These are phyloP conservation scores for Fistulinella prunicolor DNA, from an alignment of 768 basidiomycete genomes.

Conservation along the genomic window DNA sequence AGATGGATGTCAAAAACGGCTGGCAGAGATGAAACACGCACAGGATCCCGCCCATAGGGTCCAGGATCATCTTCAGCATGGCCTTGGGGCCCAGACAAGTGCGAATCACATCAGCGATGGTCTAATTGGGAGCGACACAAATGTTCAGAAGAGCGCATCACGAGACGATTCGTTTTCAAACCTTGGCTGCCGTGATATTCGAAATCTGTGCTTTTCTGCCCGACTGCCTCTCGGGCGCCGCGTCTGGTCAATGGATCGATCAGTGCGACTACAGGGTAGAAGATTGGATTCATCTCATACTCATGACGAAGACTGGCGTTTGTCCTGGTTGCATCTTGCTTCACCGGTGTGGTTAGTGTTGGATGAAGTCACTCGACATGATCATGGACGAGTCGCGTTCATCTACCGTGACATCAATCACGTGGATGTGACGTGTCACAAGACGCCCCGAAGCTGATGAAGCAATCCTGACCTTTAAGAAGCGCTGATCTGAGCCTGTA, in stretches of 20 bases:
- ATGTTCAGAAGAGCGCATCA: too few relatives aligned
- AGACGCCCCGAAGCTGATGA: too few relatives aligned
- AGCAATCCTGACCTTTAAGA: too few relatives aligned
- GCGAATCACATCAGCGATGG: constrained; percentile 95
- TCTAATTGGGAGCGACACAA: constrained; percentile 48
- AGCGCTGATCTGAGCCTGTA: too few relatives aligned
- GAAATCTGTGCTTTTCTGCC: constrained; percentile 95
- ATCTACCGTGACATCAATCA: too few relatives aligned
- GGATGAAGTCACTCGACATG: too few relatives aligned
- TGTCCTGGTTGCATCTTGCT: constrained; percentile 41
- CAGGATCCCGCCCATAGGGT: constrained; percentile 99
- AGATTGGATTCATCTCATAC: constrained; percentile 37
- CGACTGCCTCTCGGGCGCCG: constrained; percentile 90
- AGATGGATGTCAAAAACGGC: neutral
- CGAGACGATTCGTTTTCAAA: constrained; percentile 29
- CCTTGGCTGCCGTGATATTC: constrained; percentile 97
- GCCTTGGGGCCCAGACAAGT: constrained; percentile 97
- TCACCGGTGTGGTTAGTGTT: too few relatives aligned
- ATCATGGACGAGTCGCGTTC: too few relatives aligned
- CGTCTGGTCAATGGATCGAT: constrained; percentile 49
- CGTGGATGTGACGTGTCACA: too few relatives aligned
- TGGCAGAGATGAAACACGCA: constrained; percentile 35
- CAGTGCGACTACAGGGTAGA: neutral
- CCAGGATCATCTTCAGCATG: constrained; percentile 99
- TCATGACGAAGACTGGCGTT: constrained; percentile 84